These are phyloP conservation scores for Neolentinus lepideus DNA, from an alignment of 1,284 basidiomycete genomes.

Conservation along the genomic window DNA sequence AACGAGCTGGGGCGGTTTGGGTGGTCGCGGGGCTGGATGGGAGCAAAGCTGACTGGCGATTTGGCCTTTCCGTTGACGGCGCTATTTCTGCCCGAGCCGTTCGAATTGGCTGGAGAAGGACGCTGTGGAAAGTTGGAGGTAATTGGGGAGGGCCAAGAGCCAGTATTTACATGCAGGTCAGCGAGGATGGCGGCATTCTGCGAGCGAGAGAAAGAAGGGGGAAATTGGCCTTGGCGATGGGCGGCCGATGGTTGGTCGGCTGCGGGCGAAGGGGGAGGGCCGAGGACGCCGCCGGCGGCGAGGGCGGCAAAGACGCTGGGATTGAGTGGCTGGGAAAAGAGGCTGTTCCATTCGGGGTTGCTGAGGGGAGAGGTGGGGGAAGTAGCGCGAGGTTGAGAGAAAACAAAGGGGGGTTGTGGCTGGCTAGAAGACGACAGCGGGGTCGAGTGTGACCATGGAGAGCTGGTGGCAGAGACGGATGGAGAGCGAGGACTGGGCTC, in stretches of 20 bases:
- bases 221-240: slow-evolving; percentile 11
- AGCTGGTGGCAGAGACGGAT: slow-evolving; percentile 1
- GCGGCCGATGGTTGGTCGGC: slow-evolving; percentile 9
- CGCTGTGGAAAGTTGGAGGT: slow-evolving; percentile 19
- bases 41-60: slow-evolving; percentile 19
- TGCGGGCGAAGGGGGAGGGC: slow-evolving; percentile 6
- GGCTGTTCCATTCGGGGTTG: slow-evolving; percentile 40
- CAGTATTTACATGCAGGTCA: slow-evolving; percentile 1
- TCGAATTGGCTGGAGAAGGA: slow-evolving; percentile 16
- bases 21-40: slow-evolving; percentile 14
- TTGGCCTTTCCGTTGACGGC: slow-evolving; percentile 19
- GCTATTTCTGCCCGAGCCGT: slow-evolving; percentile 17
- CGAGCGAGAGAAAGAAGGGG: slow-evolving; percentile 4
- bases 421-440: slow-evolving; percentile 10
- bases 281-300: slow-evolving; percentile 48
- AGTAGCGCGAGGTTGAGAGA: slow-evolving; percentile 7
- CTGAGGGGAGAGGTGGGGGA: slow-evolving; percentile 22
- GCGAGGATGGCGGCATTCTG: neutral
- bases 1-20: slow-evolving; percentile 6
- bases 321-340: slow-evolving; percentile 53
- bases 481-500: neutral
- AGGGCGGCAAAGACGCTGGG: slow-evolving; percentile 51
- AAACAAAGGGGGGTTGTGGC: neutral
- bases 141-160: slow-evolving; percentile 19
- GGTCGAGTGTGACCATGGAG: slow-evolving; percentile 14